Percentiles rank a stretch among this genome's conserved stretches.
Evolutionary conservation across 192 early-diverging fungal species (phyloP).

Genomic region (Gigaspora rosea): DNA sequence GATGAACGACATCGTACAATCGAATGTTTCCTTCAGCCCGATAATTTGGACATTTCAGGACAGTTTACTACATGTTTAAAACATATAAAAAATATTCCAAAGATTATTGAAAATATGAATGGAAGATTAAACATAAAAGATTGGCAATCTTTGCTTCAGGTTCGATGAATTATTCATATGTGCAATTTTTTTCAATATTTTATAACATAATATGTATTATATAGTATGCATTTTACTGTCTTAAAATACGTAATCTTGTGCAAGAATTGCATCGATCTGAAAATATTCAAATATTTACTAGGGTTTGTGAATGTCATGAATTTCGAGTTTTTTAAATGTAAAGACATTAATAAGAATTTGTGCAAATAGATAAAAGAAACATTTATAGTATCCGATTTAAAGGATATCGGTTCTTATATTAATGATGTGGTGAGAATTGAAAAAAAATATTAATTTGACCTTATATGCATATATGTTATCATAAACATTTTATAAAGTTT

Average conservation of each 20-base stretch:
- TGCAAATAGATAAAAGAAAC: conserved; percentile 33
- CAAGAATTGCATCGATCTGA: conserved; percentile 29
- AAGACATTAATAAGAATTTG: not conserved
- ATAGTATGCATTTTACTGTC: conserved; percentile 60
- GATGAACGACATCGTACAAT: conserved; percentile 59
- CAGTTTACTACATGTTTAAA: conserved; percentile 48
- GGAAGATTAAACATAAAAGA: conserved; percentile 51
- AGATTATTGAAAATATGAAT: conserved; percentile 46
- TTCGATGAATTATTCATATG: conserved; percentile 28
- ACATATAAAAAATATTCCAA: conserved; percentile 53
- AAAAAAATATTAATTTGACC: not conserved
- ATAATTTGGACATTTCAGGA: conserved; percentile 44
- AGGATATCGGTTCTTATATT: conserved; percentile 55
- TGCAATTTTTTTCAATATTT: not conserved
- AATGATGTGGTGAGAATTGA: conserved; percentile 52
- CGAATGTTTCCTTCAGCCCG: conserved; percentile 48
- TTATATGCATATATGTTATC: not conserved
- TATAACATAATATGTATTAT: not conserved
- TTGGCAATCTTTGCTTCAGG: conserved; percentile 66
- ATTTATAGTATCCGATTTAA: conserved; percentile 43
- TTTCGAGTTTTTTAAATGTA: not conserved
- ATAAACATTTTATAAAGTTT: not conserved
- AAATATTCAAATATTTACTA: conserved; percentile 30
- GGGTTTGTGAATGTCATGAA: conserved; percentile 27
- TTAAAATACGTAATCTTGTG: conserved; percentile 48